Base-by-base conservation (phyloP, 345 rosid species). In the Rhodamnia argentea region DNA sequence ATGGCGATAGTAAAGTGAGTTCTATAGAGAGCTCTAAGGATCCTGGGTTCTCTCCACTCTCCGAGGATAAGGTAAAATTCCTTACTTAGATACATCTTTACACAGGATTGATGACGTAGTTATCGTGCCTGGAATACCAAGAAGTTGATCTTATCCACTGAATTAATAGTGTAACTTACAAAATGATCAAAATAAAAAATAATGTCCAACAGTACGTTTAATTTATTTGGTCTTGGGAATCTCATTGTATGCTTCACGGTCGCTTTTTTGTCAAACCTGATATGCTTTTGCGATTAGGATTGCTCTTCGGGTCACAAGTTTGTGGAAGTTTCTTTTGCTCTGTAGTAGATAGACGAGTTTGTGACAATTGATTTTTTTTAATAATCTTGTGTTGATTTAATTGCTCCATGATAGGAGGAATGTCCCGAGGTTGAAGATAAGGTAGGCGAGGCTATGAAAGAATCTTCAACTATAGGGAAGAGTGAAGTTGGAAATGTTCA, bases 11-110 rank as follows among this genome's bases (percentile, higher is more conserved):
- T 27, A 83, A 87, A 86, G 78, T 88, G 54, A 90, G 86, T 52
- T 59, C 87, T 62, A 82, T 78, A 56, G 92, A 87, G 88, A 90
- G 85, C 53, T 84, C 90, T 60, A 84, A 86, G 84, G 88, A 84
- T 24, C 87, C 81, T 85, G 92, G 92, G 87, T 87, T 86, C 55
- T 89, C 89, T 53, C 89, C 86, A 85, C 86, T 84, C 89, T 86
- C 88, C 84, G 88, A 82, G 74, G 91, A 84, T 87, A 89, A 93
- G 97, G 98, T 94, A 85, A 87, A 87, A 83, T 87, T 84, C 55
- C 51, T 24, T 42, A 50, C 55, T 56, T 26, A 23, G 27, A 56
- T 52, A 5, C 29, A 27, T 26, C 32, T 32, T 74, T 40, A 85
- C 51, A 23, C 50, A 40, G 53, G 1, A 37, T 15, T 74, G 47